These are phyloP conservation scores for Geranomyces michiganensis DNA, from an alignment of 192 early-diverging fungal genomes.

Conservation along the genomic window DNA sequence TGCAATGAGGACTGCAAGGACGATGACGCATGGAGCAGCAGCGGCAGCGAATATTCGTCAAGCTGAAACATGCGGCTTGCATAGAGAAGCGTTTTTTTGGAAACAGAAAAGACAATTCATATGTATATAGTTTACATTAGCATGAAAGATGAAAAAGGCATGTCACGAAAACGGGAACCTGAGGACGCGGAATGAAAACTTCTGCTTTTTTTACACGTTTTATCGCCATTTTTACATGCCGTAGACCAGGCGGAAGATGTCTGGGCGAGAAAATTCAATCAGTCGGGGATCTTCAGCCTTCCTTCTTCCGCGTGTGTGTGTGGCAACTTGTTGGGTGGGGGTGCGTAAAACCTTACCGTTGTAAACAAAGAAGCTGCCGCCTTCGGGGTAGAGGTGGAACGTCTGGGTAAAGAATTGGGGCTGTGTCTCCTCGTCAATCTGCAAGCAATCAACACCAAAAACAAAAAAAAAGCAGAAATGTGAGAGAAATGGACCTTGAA, in stretches of 20 bases:
- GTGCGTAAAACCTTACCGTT: constrained; percentile 56
- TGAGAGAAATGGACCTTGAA: background rate
- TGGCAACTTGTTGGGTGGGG: background rate
- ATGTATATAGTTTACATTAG: too few species aligned
- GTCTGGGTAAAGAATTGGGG: constrained; percentile 83
- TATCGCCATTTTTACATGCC: constrained; percentile 28
- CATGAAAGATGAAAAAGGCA: too few species aligned
- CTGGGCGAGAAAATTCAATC: background rate
- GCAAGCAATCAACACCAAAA: background rate
- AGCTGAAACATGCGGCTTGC: too few species aligned
- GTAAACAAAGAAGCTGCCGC: constrained; percentile 71
- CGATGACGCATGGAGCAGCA: background rate
- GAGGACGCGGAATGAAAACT: too few species aligned
- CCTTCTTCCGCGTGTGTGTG: background rate
- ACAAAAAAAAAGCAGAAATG: background rate
- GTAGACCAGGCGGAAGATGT: constrained; percentile 26
- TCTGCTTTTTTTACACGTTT: too few species aligned
- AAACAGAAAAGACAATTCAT: too few species aligned
- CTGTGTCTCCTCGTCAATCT: constrained; percentile 80
- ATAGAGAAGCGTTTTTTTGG: background rate
- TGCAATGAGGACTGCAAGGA: too few species aligned
- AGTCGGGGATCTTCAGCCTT: too few species aligned
- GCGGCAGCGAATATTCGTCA: too few species aligned
- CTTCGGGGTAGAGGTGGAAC: constrained; percentile 83
- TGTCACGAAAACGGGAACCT: too few species aligned